Percentiles rank a stretch among this genome's conserved stretches.
These are phyloP conservation scores for Penicillium hesseltinei DNA, from an alignment of 2,329 filamentous ascomycete species.

Conservation along the genomic window DNA sequence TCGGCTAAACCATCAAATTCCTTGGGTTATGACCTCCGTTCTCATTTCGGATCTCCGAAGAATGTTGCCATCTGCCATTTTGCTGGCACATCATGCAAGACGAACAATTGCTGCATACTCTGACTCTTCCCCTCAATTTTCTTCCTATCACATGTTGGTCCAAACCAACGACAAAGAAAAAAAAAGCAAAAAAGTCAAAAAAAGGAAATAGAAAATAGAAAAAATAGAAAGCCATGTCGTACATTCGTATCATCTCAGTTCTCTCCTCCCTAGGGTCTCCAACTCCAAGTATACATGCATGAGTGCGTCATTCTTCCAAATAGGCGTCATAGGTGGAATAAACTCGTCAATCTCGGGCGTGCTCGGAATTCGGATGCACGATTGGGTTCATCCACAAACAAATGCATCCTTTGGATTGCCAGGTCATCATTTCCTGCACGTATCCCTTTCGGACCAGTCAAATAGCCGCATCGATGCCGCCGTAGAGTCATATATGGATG, in stretches of 20 bases:
- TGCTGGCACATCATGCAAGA: slow-evolving; percentile 1
- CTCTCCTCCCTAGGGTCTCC: background rate
- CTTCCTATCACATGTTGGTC: background rate
- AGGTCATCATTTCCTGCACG: background rate
- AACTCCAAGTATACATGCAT: background rate
- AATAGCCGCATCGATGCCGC: background rate
- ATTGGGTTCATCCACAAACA: background rate
- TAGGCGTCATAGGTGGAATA: background rate
- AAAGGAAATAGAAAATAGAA: background rate
- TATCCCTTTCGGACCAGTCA: background rate
- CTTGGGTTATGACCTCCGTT: background rate
- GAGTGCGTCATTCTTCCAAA: background rate
- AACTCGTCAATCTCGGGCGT: background rate
- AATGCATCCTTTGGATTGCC: background rate
- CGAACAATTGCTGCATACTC: background rate
- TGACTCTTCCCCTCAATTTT: background rate
- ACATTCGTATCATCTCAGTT: background rate
- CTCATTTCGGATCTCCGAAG: background rate
- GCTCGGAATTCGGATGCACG: background rate
- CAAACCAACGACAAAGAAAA: background rate
- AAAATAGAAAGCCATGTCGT: background rate
- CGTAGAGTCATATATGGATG: background rate
- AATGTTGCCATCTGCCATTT: background rate
- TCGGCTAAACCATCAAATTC: background rate
- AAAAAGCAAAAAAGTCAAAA: background rate